phyloP scores from a whole-genome alignment of 371 early-diverging fungal species.

The Apophysomyces variabilis region DNA sequence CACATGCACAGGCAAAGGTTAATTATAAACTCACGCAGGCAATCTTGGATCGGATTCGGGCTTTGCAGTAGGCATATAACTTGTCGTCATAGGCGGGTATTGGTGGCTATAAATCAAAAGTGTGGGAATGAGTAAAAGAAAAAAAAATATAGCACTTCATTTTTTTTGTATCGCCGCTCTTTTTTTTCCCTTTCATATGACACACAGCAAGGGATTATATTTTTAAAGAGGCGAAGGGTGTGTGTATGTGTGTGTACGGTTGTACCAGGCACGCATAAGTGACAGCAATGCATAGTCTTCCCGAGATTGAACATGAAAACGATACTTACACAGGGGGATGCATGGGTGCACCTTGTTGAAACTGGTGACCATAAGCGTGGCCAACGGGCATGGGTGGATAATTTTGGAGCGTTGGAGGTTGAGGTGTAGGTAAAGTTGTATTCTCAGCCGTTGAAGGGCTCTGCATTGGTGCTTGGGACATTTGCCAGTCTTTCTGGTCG shows the following conservation, averaged over 20 bases:
- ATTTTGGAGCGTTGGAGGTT: slow-evolving; percentile 13
- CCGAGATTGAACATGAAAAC: slow-evolving; percentile 5
- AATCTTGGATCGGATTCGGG: slow-evolving; percentile 42
- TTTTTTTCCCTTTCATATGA: slow-evolving; percentile 14
- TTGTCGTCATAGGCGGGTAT: slow-evolving; percentile 28
- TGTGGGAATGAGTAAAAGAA: slow-evolving; percentile 2
- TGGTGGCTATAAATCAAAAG: slow-evolving; percentile 26
- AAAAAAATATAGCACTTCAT: slow-evolving; percentile 1
- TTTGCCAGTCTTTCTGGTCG: slow-evolving; percentile 48
- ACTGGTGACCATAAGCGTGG: slow-evolving; percentile 33
- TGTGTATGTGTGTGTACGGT: slow-evolving; percentile 8
- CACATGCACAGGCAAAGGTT: slow-evolving; percentile 14
- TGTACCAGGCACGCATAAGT: slow-evolving; percentile 28
- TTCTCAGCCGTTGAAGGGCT: slow-evolving; percentile 31
- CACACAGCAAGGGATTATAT: background rate
- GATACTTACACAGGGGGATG: slow-evolving; percentile 45
- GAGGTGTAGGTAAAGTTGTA: slow-evolving; percentile 29
- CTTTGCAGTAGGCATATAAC: slow-evolving; percentile 33
- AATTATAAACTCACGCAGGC: slow-evolving; percentile 40
- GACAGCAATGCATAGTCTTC: slow-evolving; percentile 21
- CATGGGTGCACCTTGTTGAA: slow-evolving; percentile 32
- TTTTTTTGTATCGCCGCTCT: slow-evolving; percentile 4
- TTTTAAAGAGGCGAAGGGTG: slow-evolving; percentile 7
- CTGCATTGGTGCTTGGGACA: slow-evolving; percentile 34
- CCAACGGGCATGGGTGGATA: slow-evolving; percentile 30